These are phyloP conservation scores for Chlamydomonas schloesseri DNA, from an alignment of 139 green algal species.

Conservation along the genomic window DNA sequence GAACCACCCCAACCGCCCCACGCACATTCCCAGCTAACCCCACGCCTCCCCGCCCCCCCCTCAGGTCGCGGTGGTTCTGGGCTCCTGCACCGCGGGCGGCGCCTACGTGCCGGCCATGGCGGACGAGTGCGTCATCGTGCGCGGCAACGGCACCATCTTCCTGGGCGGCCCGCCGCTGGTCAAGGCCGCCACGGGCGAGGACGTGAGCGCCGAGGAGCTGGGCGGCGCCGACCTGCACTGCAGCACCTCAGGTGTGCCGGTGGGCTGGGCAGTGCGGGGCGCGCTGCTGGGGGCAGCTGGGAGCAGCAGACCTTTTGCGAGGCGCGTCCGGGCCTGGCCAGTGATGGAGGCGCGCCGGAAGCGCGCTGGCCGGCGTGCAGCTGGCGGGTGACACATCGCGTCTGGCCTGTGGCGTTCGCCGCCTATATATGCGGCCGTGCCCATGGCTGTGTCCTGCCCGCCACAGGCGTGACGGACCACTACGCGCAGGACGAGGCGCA, in stretches of 20 bases:
- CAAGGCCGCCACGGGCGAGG: constrained; percentile 90
- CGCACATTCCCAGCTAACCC: not conserved
- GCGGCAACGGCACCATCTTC: constrained; percentile 71
- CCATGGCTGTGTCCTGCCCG: not conserved
- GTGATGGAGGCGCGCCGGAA: no score
- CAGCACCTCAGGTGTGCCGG: constrained; percentile 46
- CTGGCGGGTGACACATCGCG: no score
- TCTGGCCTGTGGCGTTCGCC: no score
- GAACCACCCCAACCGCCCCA: not conserved
- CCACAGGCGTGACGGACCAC: constrained; percentile 82
- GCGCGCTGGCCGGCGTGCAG: not conserved
- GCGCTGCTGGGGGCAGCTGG: no score
- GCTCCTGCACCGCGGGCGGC: constrained; percentile 93
- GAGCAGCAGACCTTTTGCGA: no score
- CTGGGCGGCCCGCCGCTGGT: constrained; percentile 66
- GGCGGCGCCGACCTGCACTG: constrained; percentile 92
- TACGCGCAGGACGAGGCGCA: constrained; percentile 89
- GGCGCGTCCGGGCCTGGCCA: no score
- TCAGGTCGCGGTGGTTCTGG: constrained; percentile 93
- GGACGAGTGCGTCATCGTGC: constrained; percentile 88
- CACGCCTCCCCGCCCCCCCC: constrained; percentile 5
- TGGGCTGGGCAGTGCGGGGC: not conserved
- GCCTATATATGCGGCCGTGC: no score
- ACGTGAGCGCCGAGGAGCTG: constrained; percentile 92
- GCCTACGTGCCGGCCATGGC: constrained; percentile 87